Conservation (phyloP, 2,329 filamentous ascomycete genomes). For the Colletotrichum tabaci region DNA sequence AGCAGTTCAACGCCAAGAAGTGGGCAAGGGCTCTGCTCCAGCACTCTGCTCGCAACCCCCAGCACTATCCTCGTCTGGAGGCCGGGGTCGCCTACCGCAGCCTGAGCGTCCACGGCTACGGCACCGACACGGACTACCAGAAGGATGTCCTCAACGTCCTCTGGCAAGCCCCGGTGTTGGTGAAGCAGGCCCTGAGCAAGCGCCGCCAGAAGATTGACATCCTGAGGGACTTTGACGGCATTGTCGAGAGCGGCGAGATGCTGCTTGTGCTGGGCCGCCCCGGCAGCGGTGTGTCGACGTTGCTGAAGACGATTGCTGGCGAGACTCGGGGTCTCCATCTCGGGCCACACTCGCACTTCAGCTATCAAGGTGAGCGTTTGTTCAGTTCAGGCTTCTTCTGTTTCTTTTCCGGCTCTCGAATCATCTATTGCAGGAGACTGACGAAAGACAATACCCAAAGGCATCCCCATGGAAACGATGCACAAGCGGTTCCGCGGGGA, state of each 20-base stretch:
- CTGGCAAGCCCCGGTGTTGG: constrained; percentile 44
- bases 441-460: constrained; percentile 17
- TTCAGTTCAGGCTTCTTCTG: not conserved
- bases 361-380: constrained; percentile 64
- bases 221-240: constrained; percentile 65
- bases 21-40: constrained; percentile 64
- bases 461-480: constrained; percentile 53
- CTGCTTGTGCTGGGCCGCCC: constrained; percentile 66
- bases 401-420: too few relatives aligned
- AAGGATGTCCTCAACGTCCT: constrained; percentile 52
- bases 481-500: constrained; percentile 65
- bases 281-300: constrained; percentile 67
- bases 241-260: constrained; percentile 62
- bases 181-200: constrained; percentile 44
- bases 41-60: constrained; percentile 53
- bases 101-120: constrained; percentile 56
- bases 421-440: too few relatives aligned
- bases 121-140: constrained; percentile 54
- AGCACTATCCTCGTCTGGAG: constrained; percentile 54
- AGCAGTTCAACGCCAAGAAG: constrained; percentile 60
- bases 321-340: constrained; percentile 67
- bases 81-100: constrained; percentile 57
- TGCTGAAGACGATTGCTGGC: constrained; percentile 70
- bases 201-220: constrained; percentile 62
- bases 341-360: constrained; percentile 59